Evolutionary conservation across 129 eudicot genomes (phyloP), one percentile per base, ranked within the genome.

Genomic region (Flaveria robusta): DNA sequence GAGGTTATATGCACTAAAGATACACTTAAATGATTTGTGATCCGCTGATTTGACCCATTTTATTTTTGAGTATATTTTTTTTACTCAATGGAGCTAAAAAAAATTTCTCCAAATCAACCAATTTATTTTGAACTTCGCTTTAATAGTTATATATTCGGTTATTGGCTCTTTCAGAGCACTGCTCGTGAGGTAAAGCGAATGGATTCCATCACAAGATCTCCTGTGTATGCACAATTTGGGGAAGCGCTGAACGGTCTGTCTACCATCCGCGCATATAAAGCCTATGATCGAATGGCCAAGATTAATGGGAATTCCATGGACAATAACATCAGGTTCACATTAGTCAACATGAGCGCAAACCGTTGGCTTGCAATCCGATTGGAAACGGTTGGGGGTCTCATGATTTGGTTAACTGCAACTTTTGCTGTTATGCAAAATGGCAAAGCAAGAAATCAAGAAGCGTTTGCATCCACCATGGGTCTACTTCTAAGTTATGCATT

Each of bases 211-310:
- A 85, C 88, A 18, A 77, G 96, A 71, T 94, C 99, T 46, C 99
- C 99, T 0, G 97, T 94, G 27, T 94, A 94, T 75, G 99, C 99
- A n/a, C 99, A 94, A 71, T 94, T 94, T 74, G 96, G 96, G 52
- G 99, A 94, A 83, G 97, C 99, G n/a, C 64, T 94, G 15, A 94
- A 94, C 59, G 99, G 99, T 39, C 81, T 94, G 27, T 84, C 97
- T 3, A 84, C 94, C 72, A 94, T 94, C 67, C 96, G 99, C 71
- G 99, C 99, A 46, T 94, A 94, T 55, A 83, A 94, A 82, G 96
- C 99, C 43, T 89, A 94, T 63, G 97, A 91, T 59, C 79, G 96
- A 59, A 88, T 94, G 97, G 93, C 96, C 19, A 84, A 74, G 15
- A 83, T 91, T 26, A 94, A 89, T 56, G 99, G 99, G 29, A 89